Conservation (phyloP, 176 grass and related monocot species). For the Carex littledalei region DNA sequence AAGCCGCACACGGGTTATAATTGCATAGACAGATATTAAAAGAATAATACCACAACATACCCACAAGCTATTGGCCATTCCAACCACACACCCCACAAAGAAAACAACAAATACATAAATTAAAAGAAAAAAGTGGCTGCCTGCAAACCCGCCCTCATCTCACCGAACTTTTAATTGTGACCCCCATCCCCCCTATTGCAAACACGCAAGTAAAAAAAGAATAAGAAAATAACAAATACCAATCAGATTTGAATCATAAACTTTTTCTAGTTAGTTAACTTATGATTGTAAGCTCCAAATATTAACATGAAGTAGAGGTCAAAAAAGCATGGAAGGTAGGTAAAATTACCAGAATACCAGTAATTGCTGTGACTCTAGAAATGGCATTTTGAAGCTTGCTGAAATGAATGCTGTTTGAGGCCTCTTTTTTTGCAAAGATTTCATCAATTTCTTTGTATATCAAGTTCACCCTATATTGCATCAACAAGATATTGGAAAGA, state of each 20-base stretch:
- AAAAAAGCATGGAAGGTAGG: not conserved
- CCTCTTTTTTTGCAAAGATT: conserved; percentile 43
- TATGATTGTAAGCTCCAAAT: not conserved
- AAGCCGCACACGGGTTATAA: not conserved
- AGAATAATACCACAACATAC: too few species aligned
- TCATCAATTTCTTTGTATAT: conserved; percentile 45
- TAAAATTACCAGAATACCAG: conserved; percentile 62
- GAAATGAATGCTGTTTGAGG: conserved; percentile 41
- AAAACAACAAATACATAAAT: too few species aligned
- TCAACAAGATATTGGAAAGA: conserved; percentile 14
- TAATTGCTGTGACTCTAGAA: conserved; percentile 68
- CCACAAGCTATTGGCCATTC: too few species aligned
- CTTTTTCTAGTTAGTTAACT: not conserved
- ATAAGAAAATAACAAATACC: not conserved
- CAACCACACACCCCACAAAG: too few species aligned
- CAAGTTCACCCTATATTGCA: conserved; percentile 65
- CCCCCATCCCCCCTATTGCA: too few species aligned
- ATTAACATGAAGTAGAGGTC: not conserved
- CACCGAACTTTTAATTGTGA: too few species aligned
- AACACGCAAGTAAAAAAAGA: too few species aligned
- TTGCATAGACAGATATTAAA: not conserved
- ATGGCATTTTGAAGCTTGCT: conserved; percentile 54
- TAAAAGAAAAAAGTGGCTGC: too few species aligned
- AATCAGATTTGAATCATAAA: not conserved
- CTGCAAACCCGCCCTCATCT: too few species aligned